Evolutionary conservation across 2,329 filamentous ascomycete species (phyloP).

Genomic region (Cyclaneusma minus): DNA sequence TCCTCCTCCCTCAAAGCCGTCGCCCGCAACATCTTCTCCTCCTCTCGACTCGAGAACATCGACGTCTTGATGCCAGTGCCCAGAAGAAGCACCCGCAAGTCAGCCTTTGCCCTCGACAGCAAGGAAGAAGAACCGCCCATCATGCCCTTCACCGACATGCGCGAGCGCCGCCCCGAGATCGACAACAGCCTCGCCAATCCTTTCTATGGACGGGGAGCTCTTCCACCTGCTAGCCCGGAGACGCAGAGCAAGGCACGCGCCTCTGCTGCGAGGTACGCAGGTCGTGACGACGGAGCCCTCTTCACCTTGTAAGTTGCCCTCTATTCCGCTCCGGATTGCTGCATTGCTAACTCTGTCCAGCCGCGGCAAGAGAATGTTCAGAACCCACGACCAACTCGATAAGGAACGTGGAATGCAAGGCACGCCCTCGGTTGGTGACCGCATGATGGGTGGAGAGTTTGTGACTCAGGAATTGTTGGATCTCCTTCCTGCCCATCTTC

Average conservation of each 20-base stretch:
- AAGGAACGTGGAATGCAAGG: conserved; percentile 17
- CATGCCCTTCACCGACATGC: conserved; percentile 62
- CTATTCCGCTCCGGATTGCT: neutral
- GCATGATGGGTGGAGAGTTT: too few species aligned
- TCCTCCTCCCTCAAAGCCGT: conserved; percentile 35
- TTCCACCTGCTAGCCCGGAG: conserved; percentile 25
- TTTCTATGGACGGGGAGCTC: conserved; percentile 44
- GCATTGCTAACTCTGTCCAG: conserved; percentile 26
- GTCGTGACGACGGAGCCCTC: conserved; percentile 56
- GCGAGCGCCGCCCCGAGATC: conserved; percentile 57
- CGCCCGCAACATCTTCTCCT: conserved; percentile 45
- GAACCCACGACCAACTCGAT: conserved; percentile 29
- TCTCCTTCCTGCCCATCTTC: conserved; percentile 18
- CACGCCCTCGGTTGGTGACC: conserved; percentile 2
- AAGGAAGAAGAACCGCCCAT: conserved; percentile 41
- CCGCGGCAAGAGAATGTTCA: conserved; percentile 67
- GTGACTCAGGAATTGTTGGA: conserved; percentile 14
- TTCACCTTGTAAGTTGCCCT: conserved; percentile 60
- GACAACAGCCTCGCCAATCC: conserved; percentile 57
- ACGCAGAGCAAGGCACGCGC: conserved; percentile 26
- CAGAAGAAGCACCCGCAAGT: conserved; percentile 39
- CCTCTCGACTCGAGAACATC: conserved; percentile 24
- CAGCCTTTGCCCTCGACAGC: conserved; percentile 37
- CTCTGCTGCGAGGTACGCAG: conserved; percentile 44
- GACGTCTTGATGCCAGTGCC: conserved; percentile 43